Evolutionary conservation across 2,329 filamentous ascomycete genomes (phyloP).

Genomic region (Claviceps cyperi): DNA sequence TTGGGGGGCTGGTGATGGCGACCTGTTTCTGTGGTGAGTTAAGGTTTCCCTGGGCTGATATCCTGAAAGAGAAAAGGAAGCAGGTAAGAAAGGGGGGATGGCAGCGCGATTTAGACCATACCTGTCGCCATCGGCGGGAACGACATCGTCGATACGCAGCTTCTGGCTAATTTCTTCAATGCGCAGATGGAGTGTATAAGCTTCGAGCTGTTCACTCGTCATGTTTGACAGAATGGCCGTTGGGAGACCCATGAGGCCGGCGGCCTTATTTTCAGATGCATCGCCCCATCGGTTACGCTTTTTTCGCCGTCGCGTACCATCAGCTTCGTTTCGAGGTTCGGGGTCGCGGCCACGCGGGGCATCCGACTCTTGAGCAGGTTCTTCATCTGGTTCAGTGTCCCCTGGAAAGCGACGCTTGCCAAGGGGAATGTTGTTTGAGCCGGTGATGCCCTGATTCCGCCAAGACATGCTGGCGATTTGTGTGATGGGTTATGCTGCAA

Average conservation of each 20-base stretch:
- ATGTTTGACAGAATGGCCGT: conserved; percentile 95
- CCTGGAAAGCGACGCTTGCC: conserved; percentile 73
- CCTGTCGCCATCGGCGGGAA: conserved; percentile 92
- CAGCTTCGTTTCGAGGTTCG: conserved; percentile 52
- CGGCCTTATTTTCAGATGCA: conserved; percentile 94
- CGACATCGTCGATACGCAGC: conserved; percentile 96
- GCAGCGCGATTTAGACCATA: conserved; percentile 30
- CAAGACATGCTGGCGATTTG: conserved; percentile 40
- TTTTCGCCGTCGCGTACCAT: conserved; percentile 81
- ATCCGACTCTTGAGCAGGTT: conserved; percentile 25
- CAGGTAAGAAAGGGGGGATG: background rate
- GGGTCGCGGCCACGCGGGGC: conserved; percentile 88
- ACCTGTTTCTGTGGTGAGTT: conserved; percentile 39
- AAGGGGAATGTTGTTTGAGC: conserved; percentile 94
- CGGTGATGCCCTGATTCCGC: conserved; percentile 74
- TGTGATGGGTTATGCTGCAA: background rate
- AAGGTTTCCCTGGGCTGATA: background rate
- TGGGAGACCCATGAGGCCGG: conserved; percentile 90
- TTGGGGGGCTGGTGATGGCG: conserved; percentile 86
- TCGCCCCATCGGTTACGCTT: conserved; percentile 99
- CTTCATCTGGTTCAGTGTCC: conserved; percentile 33
- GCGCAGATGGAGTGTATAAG: conserved; percentile 87
- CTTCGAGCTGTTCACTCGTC: conserved; percentile 96
- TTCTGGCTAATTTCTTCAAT: conserved; percentile 99
- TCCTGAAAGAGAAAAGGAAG: background rate